Evolutionary conservation across 2,329 filamentous ascomycete species (phyloP), one percentile per base, ranked within the genome.

Genomic region (Helotiales sp.): DNA sequence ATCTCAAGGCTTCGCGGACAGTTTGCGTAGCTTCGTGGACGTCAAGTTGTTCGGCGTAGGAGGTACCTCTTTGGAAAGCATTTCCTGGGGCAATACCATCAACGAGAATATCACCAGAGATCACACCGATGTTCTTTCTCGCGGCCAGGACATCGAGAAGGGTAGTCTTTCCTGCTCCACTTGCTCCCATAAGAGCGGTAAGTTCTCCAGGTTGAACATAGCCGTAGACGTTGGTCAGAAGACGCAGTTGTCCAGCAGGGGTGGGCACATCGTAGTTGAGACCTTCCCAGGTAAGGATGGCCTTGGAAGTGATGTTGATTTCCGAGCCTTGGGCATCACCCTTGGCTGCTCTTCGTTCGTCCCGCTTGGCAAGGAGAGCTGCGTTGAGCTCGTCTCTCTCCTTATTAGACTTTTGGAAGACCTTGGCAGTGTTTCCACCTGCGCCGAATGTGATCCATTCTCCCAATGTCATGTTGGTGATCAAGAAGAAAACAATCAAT

Each of bases 261-360:
- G 80, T 81, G 11, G 87, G 87, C 0, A 91, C 88, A 66, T 90
- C 87, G 77, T 97, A 97, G 75, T 90, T 92, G 68, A 97, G 87
- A 70, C 91, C 84, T 77, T 95, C 91, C 91, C 93, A 97, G 0
- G 93, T 97, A 67, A 97, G 84, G n/a, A 93, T 83, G 40, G 89
- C 87, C 72, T 85, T 84, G 0, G 87, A 89, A 2, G 82, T 80
- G 66, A 89, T 87, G 45, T 78, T 85, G 37, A 89, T 79, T n/a
- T 86, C 82, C 2, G 73, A 72, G 0, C 79, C 80, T 8, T 81
- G 77, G 17, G 83, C 81, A 11, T 85, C 79, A 1, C 77, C 77
- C 67, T 78, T 83, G 5, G 63, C 34, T 80, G 81, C 72, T 80
- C 85, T 83, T 45, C 85, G 85, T 60, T 82, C 82, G 3, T 88